Percentiles rank a stretch among this genome's conserved stretches.
These are phyloP conservation scores for Rhizomucor miehei DNA, from an alignment of 371 early-diverging fungal species.

Conservation along the genomic window DNA sequence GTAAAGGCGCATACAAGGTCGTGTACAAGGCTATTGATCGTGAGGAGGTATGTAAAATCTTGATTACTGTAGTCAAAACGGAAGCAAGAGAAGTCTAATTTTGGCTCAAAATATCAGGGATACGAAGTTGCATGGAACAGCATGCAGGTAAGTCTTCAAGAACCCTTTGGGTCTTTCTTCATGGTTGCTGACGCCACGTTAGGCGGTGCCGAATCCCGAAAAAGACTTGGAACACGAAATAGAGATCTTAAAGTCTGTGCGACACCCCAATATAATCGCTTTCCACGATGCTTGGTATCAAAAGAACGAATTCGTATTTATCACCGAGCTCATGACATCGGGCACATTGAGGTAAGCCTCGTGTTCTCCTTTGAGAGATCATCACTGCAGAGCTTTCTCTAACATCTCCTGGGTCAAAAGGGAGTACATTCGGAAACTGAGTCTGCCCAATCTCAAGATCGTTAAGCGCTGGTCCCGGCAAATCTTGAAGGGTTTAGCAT, in stretches of 20 bases:
- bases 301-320: constrained; percentile 78
- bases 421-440: constrained; percentile 72
- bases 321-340: constrained; percentile 93
- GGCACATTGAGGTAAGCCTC: constrained; percentile 58
- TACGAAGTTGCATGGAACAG: constrained; percentile 93
- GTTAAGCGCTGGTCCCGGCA: constrained; percentile 81
- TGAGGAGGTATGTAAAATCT: too few species aligned
- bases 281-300: constrained; percentile 70
- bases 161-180: background rate
- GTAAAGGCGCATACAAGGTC: constrained; percentile 74
- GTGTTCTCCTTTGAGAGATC: too few species aligned
- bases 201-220: constrained; percentile 9
- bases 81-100: background rate
- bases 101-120: too few species aligned
- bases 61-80: constrained; percentile 3
- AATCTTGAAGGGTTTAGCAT: constrained; percentile 79
- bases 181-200: background rate
- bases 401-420: constrained; percentile 20
- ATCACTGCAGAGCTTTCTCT: too few species aligned
- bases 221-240: constrained; percentile 56
- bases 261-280: constrained; percentile 88
- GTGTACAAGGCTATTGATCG: constrained; percentile 84
- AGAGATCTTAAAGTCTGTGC: constrained; percentile 70
- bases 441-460: constrained; percentile 71
- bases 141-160: constrained; percentile 31